Evolutionary conservation across 495 filamentous ascomycete species (phyloP).

Genomic region (Pyronema domesticum): DNA sequence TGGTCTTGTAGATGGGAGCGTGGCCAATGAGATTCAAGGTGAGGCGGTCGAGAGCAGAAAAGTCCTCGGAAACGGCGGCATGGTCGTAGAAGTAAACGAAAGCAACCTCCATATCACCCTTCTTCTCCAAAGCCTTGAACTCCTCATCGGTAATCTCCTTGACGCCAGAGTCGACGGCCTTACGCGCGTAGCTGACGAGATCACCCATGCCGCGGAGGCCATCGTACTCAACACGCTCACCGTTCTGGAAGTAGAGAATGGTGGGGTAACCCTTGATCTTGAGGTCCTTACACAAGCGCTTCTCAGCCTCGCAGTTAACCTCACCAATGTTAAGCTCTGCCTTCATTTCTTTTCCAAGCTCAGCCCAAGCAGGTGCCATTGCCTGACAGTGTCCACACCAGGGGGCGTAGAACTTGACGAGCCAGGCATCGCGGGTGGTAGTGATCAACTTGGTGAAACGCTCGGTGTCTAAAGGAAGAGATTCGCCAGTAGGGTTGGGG

Average conservation of each 20-base stretch:
- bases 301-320: constrained; percentile 80
- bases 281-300: constrained; percentile 75
- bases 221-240: constrained; percentile 80
- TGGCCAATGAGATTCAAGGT: constrained; percentile 76
- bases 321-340: constrained; percentile 78
- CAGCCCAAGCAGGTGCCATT: constrained; percentile 74
- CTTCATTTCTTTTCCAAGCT: constrained; percentile 79
- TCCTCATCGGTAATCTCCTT: constrained; percentile 56
- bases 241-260: constrained; percentile 80
- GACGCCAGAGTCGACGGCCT: constrained; percentile 61
- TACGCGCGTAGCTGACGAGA: constrained; percentile 67
- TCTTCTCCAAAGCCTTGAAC: constrained; percentile 76
- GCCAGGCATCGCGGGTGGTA: constrained; percentile 80
- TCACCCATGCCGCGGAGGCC: constrained; percentile 87
- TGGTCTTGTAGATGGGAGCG: constrained; percentile 78
- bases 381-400: constrained; percentile 94
- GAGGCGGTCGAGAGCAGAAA: constrained; percentile 67
- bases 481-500: constrained; percentile 57
- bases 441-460: constrained; percentile 75
- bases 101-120: constrained; percentile 59
- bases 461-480: constrained; percentile 60
- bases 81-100: constrained; percentile 96
- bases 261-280: constrained; percentile 65
- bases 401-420: constrained; percentile 94
- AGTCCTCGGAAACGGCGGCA: constrained; percentile 82